Conservation (phyloP, 495 filamentous ascomycete genomes). For the Usnea hakonensis region DNA sequence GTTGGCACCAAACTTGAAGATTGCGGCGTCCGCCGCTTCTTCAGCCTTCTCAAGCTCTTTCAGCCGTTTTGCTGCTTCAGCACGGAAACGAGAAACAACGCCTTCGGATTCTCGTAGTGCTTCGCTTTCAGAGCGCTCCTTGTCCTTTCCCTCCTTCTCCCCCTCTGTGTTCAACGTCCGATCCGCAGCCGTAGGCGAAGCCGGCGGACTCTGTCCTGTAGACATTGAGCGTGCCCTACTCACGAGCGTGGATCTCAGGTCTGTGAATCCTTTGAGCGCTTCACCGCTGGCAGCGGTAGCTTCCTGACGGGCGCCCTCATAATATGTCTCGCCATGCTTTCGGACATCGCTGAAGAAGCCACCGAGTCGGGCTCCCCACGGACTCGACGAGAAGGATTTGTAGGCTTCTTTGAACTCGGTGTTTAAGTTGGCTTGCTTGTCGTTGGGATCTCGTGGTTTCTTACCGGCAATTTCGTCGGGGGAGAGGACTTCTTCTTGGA, state of each 20-base stretch:
- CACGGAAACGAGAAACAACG: slow-evolving; percentile 73
- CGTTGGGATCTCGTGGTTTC: slow-evolving; percentile 37
- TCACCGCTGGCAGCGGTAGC: slow-evolving; percentile 68
- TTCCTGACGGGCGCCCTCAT: slow-evolving; percentile 75
- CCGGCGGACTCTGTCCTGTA: slow-evolving; percentile 41
- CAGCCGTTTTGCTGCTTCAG: slow-evolving; percentile 73
- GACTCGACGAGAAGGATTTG: slow-evolving; percentile 79
- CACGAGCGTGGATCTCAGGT: slow-evolving; percentile 58
- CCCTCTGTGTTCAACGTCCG: slow-evolving; percentile 22
- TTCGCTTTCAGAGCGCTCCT: slow-evolving; percentile 40
- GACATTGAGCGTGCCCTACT: slow-evolving; percentile 68
- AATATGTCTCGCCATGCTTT: slow-evolving; percentile 83
- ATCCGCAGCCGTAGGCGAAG: slow-evolving; percentile 32
- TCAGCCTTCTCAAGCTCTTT: slow-evolving; percentile 91
- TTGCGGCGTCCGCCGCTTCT: slow-evolving; percentile 94
- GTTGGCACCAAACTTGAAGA: slow-evolving; percentile 86
- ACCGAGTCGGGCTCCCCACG: slow-evolving; percentile 83
- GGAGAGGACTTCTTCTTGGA: slow-evolving; percentile 71
- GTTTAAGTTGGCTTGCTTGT: slow-evolving; percentile 56
- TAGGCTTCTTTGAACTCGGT: slow-evolving; percentile 91
- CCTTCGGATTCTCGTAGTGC: slow-evolving; percentile 59
- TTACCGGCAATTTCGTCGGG: slow-evolving; percentile 47
- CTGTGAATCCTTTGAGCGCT: slow-evolving; percentile 75
- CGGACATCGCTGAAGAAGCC: slow-evolving; percentile 83
- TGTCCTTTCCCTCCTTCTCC: slow-evolving; percentile 23